Evolutionary conservation across 83 land plant species (phyloP).

Genomic region (Thuja plicata): DNA sequence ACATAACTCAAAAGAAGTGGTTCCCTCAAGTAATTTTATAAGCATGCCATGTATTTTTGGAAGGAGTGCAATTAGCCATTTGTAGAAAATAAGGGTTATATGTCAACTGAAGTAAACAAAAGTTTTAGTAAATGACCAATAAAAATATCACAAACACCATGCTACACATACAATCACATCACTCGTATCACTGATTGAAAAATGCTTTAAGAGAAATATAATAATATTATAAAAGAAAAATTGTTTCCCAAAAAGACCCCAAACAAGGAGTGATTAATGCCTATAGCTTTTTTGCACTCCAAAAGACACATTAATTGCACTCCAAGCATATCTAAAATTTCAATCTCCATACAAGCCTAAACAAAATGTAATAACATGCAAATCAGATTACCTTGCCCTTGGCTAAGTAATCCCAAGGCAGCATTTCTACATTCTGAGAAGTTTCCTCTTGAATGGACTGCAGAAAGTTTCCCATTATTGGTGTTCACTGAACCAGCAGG

Average conservation of each 20-base stretch:
- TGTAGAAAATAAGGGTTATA: neutral
- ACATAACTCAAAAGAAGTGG: neutral
- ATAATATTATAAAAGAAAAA: neutral
- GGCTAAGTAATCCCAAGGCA: conserved; percentile 68
- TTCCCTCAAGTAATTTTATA: neutral
- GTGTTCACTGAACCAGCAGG: conserved; percentile 25
- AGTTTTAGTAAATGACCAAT: neutral
- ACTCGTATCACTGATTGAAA: neutral
- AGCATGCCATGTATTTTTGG: neutral
- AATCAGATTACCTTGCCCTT: conserved; percentile 64
- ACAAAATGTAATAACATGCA: conserved; percentile 3
- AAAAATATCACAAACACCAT: neutral
- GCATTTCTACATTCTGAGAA: conserved; percentile 87
- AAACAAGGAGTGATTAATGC: neutral
- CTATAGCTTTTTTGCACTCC: conserved; percentile 4
- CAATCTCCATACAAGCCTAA: neutral
- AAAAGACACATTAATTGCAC: neutral
- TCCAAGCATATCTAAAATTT: neutral
- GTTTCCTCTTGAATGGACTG: conserved; percentile 71
- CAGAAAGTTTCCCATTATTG: conserved; percentile 17
- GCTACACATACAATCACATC: neutral
- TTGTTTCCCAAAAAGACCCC: neutral
- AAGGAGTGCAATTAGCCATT: neutral
- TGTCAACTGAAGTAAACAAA: neutral
- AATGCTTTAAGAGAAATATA: neutral